Evolutionary conservation across 2,329 filamentous ascomycete genomes (phyloP), one percentile per base, ranked within the genome.

Genomic region (Penicillium occitanis): DNA sequence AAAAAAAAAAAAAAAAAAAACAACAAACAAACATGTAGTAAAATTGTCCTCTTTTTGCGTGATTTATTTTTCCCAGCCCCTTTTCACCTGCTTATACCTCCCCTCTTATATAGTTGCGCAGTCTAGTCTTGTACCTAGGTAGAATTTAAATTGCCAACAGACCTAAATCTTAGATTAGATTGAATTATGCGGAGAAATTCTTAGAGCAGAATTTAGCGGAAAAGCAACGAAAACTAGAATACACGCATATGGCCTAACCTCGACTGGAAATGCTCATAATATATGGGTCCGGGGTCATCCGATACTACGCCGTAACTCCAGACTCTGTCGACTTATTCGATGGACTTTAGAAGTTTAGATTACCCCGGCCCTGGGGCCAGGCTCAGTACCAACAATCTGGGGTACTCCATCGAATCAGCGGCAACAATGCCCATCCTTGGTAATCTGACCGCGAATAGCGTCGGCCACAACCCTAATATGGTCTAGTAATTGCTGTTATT

Each of bases 381-480:
- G 19, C 28, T 35, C n/a, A 57, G 53, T 40, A n/a, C 57, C 37
- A 44, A 60, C 37, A 60, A 60, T 60, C 57, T 33, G 57, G 57
- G 57, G 57, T 60, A 60, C 40, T 28, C 57, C 40, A 42, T 60
- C 37, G 57, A 60, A 60, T 60, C 37, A 60, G 57, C 40, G 57
- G 35, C n/a, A 3, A 46, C 22, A 60, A 30, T 60, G 40, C 37
- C 40, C 37, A n/a, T 60, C 40, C 28, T 60, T 10, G 37, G 57
- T 33, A 60, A 17, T 44, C 40, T 30, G 57, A 46, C 57, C 37
- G 37, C n/a, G 37, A 30, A 46, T 60, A 30, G 57, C 57, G 37
- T 33, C 40, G 57, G 57, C 13, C 37, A 30, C 37, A 60, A 25
- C 17, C 57, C 57, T 60, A 44, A 28, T 46, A 37, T 8, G 40